Percentiles rank a stretch among this genome's conserved stretches.
Conservation (phyloP, 495 filamentous ascomycete genomes). For the Hyphodiscus hymeniophilus region DNA sequence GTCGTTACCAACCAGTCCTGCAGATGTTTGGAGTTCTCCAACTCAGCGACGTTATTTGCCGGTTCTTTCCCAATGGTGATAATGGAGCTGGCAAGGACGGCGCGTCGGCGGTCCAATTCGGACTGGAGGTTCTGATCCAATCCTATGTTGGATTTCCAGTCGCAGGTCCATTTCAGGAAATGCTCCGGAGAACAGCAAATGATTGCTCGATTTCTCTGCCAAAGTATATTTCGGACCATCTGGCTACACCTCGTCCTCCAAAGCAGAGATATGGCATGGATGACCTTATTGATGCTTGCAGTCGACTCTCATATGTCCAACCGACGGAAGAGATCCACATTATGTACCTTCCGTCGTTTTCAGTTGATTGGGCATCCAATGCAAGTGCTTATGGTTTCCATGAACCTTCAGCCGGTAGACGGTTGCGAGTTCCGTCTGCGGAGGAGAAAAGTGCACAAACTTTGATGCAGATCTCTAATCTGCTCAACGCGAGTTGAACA, state of each 20-base stretch:
- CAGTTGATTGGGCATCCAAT: conserved; percentile 13
- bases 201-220: conserved; percentile 22
- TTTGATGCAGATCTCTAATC: conserved; percentile 21
- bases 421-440: conserved; percentile 4
- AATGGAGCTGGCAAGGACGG: conserved; percentile 17
- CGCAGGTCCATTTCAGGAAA: conserved; percentile 27
- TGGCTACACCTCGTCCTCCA: conserved; percentile 1
- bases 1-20: conserved; percentile 26
- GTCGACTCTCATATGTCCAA: conserved; percentile 23
- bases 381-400: conserved; percentile 7
- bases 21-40: conserved; percentile 30
- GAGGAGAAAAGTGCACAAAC: conserved; percentile 19
- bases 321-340: conserved; percentile 21
- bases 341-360: conserved; percentile 14
- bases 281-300: conserved; percentile 28
- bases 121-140: conserved; percentile 24
- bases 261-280: conserved; percentile 16
- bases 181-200: conserved; percentile 23
- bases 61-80: conserved; percentile 17
- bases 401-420: background rate
- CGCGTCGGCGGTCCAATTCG: conserved; percentile 22
- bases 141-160: conserved; percentile 24
- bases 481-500: conserved; percentile 19
- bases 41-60: conserved; percentile 24
- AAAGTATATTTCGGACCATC: conserved; percentile 4